These are phyloP conservation scores for Aspergillus uvarum DNA, from an alignment of 2,329 filamentous ascomycete genomes.

Conservation along the genomic window DNA sequence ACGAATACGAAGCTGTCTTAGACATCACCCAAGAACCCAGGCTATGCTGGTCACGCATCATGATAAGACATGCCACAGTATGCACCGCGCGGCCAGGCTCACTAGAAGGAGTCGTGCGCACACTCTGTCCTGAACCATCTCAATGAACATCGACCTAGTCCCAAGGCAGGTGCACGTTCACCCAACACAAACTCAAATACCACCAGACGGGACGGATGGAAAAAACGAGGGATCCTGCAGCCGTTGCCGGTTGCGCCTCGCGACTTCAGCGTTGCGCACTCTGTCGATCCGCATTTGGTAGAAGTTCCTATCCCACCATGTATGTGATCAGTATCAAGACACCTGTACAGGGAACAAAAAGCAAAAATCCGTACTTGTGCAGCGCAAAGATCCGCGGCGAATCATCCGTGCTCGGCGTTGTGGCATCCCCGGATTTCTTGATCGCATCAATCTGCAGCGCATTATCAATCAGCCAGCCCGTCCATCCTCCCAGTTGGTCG, in stretches of 20 bases:
- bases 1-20: too few relatives aligned
- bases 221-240: slow-evolving; percentile 77
- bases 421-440: slow-evolving; percentile 42
- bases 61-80: not conserved
- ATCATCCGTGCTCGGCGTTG: slow-evolving; percentile 50
- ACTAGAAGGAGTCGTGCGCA: not conserved
- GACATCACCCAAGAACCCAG: not conserved
- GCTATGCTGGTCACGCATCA: not conserved
- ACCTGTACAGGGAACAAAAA: not conserved
- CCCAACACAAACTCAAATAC: slow-evolving; percentile 27
- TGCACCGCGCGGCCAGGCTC: not conserved
- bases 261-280: slow-evolving; percentile 72
- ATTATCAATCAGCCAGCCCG: slow-evolving; percentile 2
- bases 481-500: not conserved
- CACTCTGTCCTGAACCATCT: not conserved
- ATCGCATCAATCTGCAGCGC: slow-evolving; percentile 41
- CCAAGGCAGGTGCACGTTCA: slow-evolving; percentile 2
- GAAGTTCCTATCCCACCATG: slow-evolving; percentile 61
- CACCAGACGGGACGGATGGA: slow-evolving; percentile 74
- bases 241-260: slow-evolving; percentile 78
- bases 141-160: not conserved
- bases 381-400: slow-evolving; percentile 79
- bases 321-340: not conserved
- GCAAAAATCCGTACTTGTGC: slow-evolving; percentile 61
- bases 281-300: slow-evolving; percentile 81